A percentile compares a stretch with the other conserved stretches of the same genome.
phyloP scores from a whole-genome alignment of 2,329 filamentous ascomycete species.

The Ceratocystiopsis brevicomis region DNA sequence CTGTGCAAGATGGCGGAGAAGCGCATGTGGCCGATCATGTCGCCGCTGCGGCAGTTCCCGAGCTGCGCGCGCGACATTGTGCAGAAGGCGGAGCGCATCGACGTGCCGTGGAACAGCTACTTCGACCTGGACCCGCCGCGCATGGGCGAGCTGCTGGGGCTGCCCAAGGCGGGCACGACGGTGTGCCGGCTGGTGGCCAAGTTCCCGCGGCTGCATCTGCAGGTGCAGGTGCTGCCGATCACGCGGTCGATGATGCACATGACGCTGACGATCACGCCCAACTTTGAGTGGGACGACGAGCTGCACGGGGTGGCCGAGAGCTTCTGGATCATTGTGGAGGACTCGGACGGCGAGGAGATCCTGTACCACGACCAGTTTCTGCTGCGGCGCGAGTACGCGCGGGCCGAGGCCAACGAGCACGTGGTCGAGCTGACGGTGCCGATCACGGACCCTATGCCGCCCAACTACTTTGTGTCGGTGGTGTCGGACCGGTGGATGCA shows the following conservation, averaged over 20 bases:
- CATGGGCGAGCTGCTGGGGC: constrained; percentile 83
- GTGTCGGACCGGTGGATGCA: constrained; percentile 97
- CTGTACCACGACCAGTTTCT: constrained; percentile 90
- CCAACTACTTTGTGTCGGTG: constrained; percentile 94
- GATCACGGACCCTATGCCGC: constrained; percentile 93
- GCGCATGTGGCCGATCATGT: constrained; percentile 99
- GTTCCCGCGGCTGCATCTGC: constrained; percentile 81
- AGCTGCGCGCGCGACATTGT: constrained; percentile 68
- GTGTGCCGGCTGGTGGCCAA: constrained; percentile 79
- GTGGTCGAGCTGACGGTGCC: constrained; percentile 90
- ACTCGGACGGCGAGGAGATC: constrained; percentile 92
- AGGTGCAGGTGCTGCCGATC: constrained; percentile 85
- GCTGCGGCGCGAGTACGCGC: constrained; percentile 73
- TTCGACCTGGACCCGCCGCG: constrained; percentile 91
- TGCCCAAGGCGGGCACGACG: constrained; percentile 65
- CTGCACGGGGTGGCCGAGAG: constrained; percentile 76
- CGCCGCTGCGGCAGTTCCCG: constrained; percentile 78
- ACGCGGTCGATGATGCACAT: constrained; percentile 84
- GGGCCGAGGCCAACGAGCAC: constrained; percentile 76
- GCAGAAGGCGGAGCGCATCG: constrained; percentile 83
- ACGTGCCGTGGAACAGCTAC: constrained; percentile 83
- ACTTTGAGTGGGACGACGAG: constrained; percentile 86
- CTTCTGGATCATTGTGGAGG: constrained; percentile 95
- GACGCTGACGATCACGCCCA: constrained; percentile 78
- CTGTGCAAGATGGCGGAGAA: constrained; percentile 99